A percentile compares a stretch with the other conserved stretches of the same genome.
Evolutionary conservation across 192 early-diverging fungal species (phyloP).

Genomic region (Phlyctochytrium bullatum): DNA sequence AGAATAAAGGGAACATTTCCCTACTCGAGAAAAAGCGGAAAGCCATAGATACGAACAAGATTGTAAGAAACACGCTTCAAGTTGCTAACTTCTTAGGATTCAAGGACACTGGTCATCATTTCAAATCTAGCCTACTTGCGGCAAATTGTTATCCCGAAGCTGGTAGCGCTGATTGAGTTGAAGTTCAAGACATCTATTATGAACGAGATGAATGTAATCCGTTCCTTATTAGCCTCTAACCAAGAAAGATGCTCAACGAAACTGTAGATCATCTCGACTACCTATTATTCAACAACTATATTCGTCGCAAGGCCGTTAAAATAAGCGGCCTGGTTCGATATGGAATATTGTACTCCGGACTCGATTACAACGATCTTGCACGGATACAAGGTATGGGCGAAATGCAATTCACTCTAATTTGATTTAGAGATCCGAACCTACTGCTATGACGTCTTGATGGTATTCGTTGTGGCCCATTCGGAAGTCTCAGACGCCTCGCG

Average conservation of each 20-base stretch:
- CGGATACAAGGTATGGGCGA: conserved; percentile 63
- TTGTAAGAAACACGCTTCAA: conserved; percentile 11
- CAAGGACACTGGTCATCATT: conserved; percentile 75
- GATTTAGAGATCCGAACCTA: conserved; percentile 79
- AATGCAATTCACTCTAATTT: conserved; percentile 1
- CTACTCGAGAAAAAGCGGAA: conserved; percentile 23
- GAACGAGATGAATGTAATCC: conserved; percentile 57
- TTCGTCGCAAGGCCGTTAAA: conserved; percentile 68
- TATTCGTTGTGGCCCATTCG: conserved; percentile 85
- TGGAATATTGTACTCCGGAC: conserved; percentile 82
- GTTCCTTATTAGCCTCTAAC: neutral
- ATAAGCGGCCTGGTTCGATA: conserved; percentile 70
- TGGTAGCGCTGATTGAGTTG: conserved; percentile 67
- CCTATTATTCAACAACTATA: conserved; percentile 84
- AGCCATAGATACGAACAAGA: conserved; percentile 24
- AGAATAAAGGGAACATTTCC: conserved; percentile 8
- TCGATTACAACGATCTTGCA: conserved; percentile 80
- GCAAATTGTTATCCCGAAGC: conserved; percentile 69
- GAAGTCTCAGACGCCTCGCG: conserved; percentile 83
- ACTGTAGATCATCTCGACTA: conserved; percentile 74
- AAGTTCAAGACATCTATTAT: conserved; percentile 62
- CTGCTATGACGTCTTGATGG: conserved; percentile 80
- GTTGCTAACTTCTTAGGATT: conserved; percentile 39
- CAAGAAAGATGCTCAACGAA: conserved; percentile 58
- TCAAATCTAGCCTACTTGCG: conserved; percentile 78